These are phyloP conservation scores for Claviceps sp. DNA, from an alignment of 2,329 filamentous ascomycete species.

Conservation along the genomic window DNA sequence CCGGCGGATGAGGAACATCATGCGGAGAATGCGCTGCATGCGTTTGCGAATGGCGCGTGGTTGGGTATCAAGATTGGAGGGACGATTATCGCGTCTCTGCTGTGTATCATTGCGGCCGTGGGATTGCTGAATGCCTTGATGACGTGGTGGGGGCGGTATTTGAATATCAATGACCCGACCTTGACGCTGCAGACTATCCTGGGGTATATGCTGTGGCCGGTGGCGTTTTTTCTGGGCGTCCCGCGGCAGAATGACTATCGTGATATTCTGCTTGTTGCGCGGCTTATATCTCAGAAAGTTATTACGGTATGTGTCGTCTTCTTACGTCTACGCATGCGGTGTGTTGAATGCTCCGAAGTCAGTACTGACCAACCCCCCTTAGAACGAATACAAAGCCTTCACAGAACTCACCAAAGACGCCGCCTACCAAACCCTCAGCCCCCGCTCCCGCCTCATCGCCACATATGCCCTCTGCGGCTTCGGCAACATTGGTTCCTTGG, in stretches of 20 bases:
- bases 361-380: neutral
- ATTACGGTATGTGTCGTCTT: slow-evolving; percentile 35
- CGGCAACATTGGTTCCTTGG: slow-evolving; percentile 77
- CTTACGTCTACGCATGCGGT: neutral
- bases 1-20: slow-evolving; percentile 66
- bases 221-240: slow-evolving; percentile 73
- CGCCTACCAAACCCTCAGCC: slow-evolving; percentile 50
- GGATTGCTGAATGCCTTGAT: slow-evolving; percentile 63
- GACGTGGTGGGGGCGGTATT: slow-evolving; percentile 72
- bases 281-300: slow-evolving; percentile 75
- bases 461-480: slow-evolving; percentile 77
- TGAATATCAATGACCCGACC: slow-evolving; percentile 56
- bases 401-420: slow-evolving; percentile 35
- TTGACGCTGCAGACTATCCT: slow-evolving; percentile 61
- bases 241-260: slow-evolving; percentile 45
- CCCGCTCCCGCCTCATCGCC: slow-evolving; percentile 65
- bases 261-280: slow-evolving; percentile 57
- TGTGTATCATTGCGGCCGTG: slow-evolving; percentile 71
- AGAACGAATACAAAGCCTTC: slow-evolving; percentile 73
- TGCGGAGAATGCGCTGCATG: slow-evolving; percentile 70
- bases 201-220: slow-evolving; percentile 64
- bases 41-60: slow-evolving; percentile 76
- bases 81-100: slow-evolving; percentile 66
- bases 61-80: slow-evolving; percentile 76
- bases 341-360: neutral